These are phyloP conservation scores for Bimuria novae-zelandiae DNA, from an alignment of 2,329 filamentous ascomycete genomes.

Conservation along the genomic window DNA sequence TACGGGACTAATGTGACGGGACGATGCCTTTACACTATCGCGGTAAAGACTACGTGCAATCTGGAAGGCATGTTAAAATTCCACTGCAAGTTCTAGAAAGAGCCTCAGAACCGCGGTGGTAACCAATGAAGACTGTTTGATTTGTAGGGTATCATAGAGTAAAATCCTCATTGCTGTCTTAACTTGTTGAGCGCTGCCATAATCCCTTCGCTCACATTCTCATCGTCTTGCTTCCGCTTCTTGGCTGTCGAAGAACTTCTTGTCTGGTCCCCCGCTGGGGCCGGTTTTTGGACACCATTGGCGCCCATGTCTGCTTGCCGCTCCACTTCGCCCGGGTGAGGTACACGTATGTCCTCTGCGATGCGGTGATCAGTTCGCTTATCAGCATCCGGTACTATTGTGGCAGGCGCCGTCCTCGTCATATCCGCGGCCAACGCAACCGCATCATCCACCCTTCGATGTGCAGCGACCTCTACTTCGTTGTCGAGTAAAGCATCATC, in stretches of 20 bases:
- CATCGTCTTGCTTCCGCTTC: constrained; percentile 47
- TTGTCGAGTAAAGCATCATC: constrained; percentile 18
- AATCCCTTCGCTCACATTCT: constrained; percentile 61
- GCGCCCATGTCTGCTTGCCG: constrained; percentile 28
- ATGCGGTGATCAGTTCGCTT: constrained; percentile 40
- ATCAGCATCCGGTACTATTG: constrained; percentile 40
- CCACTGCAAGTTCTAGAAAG: too few species aligned
- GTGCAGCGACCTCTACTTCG: constrained; percentile 26
- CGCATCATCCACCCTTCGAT: constrained; percentile 35
- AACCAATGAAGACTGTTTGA: too few species aligned
- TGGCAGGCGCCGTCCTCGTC: constrained; percentile 23
- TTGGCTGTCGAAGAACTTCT: constrained; percentile 16
- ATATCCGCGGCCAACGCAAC: constrained; percentile 34
- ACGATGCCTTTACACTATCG: too few species aligned
- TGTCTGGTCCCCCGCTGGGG: constrained; percentile 15
- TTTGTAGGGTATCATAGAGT: too few species aligned
- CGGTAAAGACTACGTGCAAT: too few species aligned
- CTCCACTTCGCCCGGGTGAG: constrained; percentile 52
- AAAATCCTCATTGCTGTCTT: constrained; percentile 45
- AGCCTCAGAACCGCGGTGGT: too few species aligned
- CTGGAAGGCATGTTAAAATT: too few species aligned
- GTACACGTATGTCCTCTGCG: constrained; percentile 36
- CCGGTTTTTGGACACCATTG: constrained; percentile 27
- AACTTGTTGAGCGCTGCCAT: constrained; percentile 63
- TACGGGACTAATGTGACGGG: too few species aligned